A percentile compares a stretch with the other conserved stretches of the same genome.
These are phyloP conservation scores for Gossypium bickii DNA, from an alignment of 345 rosid species.

Conservation along the genomic window DNA sequence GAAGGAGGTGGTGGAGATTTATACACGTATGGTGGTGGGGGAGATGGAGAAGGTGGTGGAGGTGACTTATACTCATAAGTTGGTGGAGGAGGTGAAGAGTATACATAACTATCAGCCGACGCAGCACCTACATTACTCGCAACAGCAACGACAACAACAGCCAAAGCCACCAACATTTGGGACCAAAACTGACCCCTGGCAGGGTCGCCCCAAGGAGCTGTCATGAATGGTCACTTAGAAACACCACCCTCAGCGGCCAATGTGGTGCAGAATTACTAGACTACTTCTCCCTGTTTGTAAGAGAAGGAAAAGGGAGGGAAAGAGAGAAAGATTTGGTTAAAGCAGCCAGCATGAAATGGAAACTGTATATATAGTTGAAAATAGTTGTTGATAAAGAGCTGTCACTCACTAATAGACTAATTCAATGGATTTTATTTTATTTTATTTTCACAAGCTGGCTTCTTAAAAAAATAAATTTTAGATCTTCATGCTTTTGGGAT, in stretches of 20 bases:
- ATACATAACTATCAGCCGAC: conserved; percentile 37
- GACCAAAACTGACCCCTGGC: conserved; percentile 51
- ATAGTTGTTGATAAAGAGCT: conserved; percentile 37
- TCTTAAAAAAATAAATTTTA: neutral
- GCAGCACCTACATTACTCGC: conserved; percentile 35
- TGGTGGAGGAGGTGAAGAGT: conserved; percentile 50
- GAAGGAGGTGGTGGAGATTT: conserved; percentile 25
- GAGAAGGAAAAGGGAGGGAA: neutral
- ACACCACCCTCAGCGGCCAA: conserved; percentile 17
- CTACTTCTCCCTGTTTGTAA: neutral
- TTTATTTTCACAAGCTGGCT: too few species aligned
- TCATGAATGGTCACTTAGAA: conserved; percentile 24
- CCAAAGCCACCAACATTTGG: conserved; percentile 52
- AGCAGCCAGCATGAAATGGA: conserved; percentile 19
- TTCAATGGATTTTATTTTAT: conserved; percentile 11
- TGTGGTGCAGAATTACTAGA: neutral
- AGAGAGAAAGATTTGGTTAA: neutral
- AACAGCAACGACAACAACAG: conserved; percentile 26
- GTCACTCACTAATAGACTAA: conserved; percentile 35
- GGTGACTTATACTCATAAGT: conserved; percentile 29
- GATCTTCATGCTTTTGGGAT: neutral
- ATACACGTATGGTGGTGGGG: conserved; percentile 39
- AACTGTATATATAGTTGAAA: conserved; percentile 33
- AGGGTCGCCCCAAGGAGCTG: conserved; percentile 44
- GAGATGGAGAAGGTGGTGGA: conserved; percentile 50